Base-by-base conservation (phyloP, 2,329 filamentous ascomycete species). In the Hortaea werneckii region DNA sequence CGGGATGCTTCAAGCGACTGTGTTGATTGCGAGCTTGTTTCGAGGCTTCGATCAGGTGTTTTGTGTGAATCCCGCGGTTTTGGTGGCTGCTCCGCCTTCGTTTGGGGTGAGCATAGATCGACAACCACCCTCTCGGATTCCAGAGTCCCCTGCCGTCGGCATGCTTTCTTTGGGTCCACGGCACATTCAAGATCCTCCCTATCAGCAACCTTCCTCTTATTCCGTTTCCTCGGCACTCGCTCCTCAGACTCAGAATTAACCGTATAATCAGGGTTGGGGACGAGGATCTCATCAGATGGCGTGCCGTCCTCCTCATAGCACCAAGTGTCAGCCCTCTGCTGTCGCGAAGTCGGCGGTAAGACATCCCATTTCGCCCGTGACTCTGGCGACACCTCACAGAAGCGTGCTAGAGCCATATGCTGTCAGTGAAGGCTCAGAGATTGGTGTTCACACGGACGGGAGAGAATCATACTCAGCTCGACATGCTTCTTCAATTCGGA, bases 281-380 rank as follows among this genome's bases (percentile, higher is more conserved):
- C 7, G 13, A 6, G 29, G 13, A 43, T 30, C 29, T 6, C 9
- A 13, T 26, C 9, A 3, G 29, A 35, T 12, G 41, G 41, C 29
- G n/a, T 37, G 32, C 41, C 41, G 26, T 43, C 27, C 29, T 37
- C 41, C 4, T 12, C 8, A 5, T n/a, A 30, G 13, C 41, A 35
- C 41, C 41, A 37, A 12, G 41, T 43, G 32, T 43, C 29, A 4
- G 41, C 41, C 30, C 26, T 43, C 11, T 43, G 29, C 11, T 43
- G 29, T 26, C 9, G 7, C n/a, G 41, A 20, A 6, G n/a, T 43
- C 1, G 29, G 27, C n/a, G 29, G 27, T 32, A 37, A n/a, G 32
- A 35, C 32, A 35, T 35, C 41, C 41, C 13, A 9, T 32, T 37
- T 13, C n/a, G 32, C 32, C 4, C n/a, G 32, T 35, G 32, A 9